A percentile compares a stretch with the other conserved stretches of the same genome.
Evolutionary conservation across 257 asterid genomes (phyloP).

Genomic region (Thymus mandschuricus): DNA sequence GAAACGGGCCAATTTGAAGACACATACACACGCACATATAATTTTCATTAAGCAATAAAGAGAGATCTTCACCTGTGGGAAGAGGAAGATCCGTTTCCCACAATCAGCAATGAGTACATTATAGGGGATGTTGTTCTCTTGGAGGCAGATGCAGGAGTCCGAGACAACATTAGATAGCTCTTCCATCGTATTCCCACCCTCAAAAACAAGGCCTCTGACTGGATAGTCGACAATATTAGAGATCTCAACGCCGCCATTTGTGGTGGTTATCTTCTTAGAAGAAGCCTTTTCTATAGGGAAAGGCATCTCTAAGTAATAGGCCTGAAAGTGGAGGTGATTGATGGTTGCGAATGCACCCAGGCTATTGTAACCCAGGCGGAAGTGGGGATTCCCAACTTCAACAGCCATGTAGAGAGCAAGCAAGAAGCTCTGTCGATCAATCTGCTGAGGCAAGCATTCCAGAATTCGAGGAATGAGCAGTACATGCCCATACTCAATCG

Average conservation of each 20-base stretch:
- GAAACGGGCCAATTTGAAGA: background rate
- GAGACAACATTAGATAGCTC: conserved; percentile 75
- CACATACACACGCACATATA: too few species aligned
- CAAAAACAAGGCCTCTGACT: conserved; percentile 78
- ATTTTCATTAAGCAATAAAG: background rate
- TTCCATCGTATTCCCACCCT: conserved; percentile 70
- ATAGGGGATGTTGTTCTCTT: conserved; percentile 82
- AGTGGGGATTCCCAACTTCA: conserved; percentile 84
- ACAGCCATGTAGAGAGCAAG: conserved; percentile 88
- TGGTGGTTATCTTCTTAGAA: conserved; percentile 56
- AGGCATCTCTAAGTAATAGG: conserved; percentile 64
- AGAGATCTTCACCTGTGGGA: conserved; percentile 78
- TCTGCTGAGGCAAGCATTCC: conserved; percentile 82
- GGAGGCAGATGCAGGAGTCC: conserved; percentile 80
- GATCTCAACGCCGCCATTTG: conserved; percentile 60
- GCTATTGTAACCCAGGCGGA: conserved; percentile 96
- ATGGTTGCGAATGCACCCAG: conserved; percentile 98
- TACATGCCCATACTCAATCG: conserved; percentile 94
- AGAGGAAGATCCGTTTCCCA: conserved; percentile 79
- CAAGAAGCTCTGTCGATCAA: conserved; percentile 78
- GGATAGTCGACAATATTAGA: conserved; percentile 77
- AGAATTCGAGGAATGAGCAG: conserved; percentile 86
- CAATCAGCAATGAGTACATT: conserved; percentile 84
- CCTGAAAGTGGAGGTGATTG: conserved; percentile 98
- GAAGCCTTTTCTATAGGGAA: conserved; percentile 75